Evolutionary conservation across 495 filamentous ascomycete genomes (phyloP).

Genomic region (Trichoderma erinaceum): DNA sequence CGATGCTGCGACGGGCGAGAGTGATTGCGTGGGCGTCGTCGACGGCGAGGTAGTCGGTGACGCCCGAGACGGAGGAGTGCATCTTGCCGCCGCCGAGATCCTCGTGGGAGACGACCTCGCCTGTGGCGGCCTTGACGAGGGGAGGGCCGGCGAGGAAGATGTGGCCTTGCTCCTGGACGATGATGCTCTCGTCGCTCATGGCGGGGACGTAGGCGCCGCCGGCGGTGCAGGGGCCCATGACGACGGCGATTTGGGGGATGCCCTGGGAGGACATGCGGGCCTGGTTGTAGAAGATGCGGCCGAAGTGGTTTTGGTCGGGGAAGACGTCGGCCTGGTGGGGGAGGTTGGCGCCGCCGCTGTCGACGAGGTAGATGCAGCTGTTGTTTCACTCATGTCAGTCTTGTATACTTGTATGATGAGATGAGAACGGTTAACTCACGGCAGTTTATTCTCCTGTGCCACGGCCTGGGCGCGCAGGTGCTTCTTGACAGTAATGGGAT

Average conservation of each 20-base stretch:
- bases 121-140: constrained; percentile 92
- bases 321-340: constrained; percentile 96
- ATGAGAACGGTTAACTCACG: constrained; percentile 37
- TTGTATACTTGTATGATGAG: constrained; percentile 9
- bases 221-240: constrained; percentile 97
- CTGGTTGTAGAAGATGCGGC: constrained; percentile 97
- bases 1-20: constrained; percentile 73
- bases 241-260: constrained; percentile 90
- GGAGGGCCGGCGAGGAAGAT: constrained; percentile 96
- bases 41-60: constrained; percentile 92
- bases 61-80: constrained; percentile 86
- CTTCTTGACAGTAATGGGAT: constrained; percentile 96
- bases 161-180: constrained; percentile 88
- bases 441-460: constrained; percentile 74
- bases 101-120: constrained; percentile 87
- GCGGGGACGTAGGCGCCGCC: constrained; percentile 94
- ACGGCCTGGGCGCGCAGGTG: constrained; percentile 90
- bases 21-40: constrained; percentile 91
- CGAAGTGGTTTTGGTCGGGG: constrained; percentile 91
- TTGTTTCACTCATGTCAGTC: constrained; percentile 12
- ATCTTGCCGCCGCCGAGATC: constrained; percentile 90
- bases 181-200: constrained; percentile 97
- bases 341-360: constrained; percentile 93
- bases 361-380: constrained; percentile 89
- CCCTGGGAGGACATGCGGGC: constrained; percentile 80